A percentile compares a stretch with the other conserved stretches of the same genome.
These are phyloP conservation scores for Pseudogymnoascus sp. DNA, from an alignment of 2,329 filamentous ascomycete species.

Conservation along the genomic window DNA sequence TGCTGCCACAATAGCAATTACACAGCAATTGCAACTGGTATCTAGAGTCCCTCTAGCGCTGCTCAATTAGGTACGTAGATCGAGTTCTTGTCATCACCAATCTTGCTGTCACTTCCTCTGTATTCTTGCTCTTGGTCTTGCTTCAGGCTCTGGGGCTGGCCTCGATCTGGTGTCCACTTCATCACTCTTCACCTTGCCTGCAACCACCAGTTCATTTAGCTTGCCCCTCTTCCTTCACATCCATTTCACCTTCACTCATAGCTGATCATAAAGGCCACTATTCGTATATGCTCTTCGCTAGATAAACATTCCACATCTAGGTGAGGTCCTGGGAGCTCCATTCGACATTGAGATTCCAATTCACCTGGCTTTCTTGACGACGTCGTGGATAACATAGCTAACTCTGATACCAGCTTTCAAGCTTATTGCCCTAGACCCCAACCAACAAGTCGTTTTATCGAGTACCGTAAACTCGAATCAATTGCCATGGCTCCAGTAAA, in stretches of 20 bases:
- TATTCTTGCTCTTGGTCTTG: not conserved
- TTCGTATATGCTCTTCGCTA: not conserved
- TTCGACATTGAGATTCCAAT: not conserved
- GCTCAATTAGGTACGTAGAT: slow-evolving; percentile 11
- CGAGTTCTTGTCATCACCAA: not conserved
- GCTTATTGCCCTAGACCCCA: not conserved
- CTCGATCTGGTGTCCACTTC: not conserved
- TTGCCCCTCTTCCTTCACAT: not conserved
- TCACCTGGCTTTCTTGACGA: not conserved
- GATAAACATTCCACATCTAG: not conserved
- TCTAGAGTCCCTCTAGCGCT: slow-evolving; percentile 14
- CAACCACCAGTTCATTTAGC: not conserved
- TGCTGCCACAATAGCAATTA: not conserved
- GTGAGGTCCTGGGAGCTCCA: not conserved
- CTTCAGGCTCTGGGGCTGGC: not conserved
- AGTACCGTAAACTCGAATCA: not conserved
- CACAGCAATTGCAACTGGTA: slow-evolving; percentile 8
- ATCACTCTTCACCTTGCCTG: not conserved
- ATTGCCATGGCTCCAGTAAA: not conserved
- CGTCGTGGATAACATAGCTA: not conserved
- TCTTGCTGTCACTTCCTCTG: not conserved
- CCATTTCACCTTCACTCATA: not conserved
- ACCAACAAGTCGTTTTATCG: not conserved
- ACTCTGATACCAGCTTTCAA: not conserved
- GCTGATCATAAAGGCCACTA: not conserved